Percentiles rank a stretch among this genome's conserved stretches.
Evolutionary conservation across 192 early-diverging fungal species (phyloP).

Genomic region (Podila minutissima): DNA sequence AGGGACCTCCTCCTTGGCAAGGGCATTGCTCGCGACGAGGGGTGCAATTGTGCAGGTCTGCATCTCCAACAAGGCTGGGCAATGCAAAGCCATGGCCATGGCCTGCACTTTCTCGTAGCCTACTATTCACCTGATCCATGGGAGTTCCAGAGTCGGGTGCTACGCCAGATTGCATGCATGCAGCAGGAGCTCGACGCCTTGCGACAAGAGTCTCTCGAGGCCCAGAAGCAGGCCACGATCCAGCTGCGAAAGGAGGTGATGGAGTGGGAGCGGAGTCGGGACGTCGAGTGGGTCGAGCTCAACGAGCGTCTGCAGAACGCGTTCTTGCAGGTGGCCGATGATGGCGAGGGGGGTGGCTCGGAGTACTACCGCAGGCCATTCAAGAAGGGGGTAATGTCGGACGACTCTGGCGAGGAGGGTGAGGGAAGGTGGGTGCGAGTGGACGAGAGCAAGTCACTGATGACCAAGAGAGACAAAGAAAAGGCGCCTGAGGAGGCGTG

Average conservation of each 20-base stretch:
- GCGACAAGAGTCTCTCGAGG: conserved; percentile 16
- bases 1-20: background rate
- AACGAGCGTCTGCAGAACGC: conserved; percentile 1
- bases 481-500: background rate
- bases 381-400: background rate
- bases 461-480: background rate
- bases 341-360: background rate
- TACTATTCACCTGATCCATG: conserved; percentile 25
- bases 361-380: background rate
- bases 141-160: conserved; percentile 22
- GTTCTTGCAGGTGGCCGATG: background rate
- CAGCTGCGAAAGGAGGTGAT: conserved; percentile 9
- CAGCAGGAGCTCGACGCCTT: conserved; percentile 16
- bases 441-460: background rate
- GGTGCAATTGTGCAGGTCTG: conserved; percentile 12
- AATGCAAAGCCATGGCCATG: background rate
- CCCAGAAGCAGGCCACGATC: conserved; percentile 17
- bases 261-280: conserved; percentile 15
- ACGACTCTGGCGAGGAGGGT: background rate
- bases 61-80: too few relatives aligned
- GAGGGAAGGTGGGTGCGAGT: background rate
- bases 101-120: background rate
- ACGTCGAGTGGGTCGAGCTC: conserved; percentile 10
- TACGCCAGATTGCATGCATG: conserved; percentile 14
- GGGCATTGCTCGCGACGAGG: too few relatives aligned